Evolutionary conservation across 306 rosid species (phyloP).

Genomic region (Dryas drummondii): DNA sequence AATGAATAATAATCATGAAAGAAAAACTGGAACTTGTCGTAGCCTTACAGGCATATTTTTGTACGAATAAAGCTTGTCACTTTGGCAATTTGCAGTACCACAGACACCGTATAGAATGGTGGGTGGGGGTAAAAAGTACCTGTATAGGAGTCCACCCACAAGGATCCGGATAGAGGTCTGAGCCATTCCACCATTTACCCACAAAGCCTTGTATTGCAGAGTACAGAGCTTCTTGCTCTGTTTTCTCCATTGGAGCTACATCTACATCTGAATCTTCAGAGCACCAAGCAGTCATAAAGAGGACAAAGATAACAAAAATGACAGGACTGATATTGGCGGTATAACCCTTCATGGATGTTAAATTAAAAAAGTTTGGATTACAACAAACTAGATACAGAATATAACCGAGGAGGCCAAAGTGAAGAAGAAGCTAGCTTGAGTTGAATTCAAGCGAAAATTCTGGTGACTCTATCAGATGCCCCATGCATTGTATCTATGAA

Average conservation of each 20-base stretch:
- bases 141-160: conserved; percentile 98
- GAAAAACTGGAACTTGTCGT: neutral
- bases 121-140: conserved; percentile 40
- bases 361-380: conserved; percentile 14
- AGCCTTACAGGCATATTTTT: neutral
- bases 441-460: neutral
- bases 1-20: neutral
- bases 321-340: conserved; percentile 8
- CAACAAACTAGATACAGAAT: neutral
- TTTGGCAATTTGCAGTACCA: neutral
- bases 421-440: conserved; percentile 6
- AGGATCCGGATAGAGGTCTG: conserved; percentile 97
- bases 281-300: conserved; percentile 40
- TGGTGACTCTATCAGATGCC: neutral
- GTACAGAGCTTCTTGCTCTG: conserved; percentile 68
- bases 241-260: conserved; percentile 75
- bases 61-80: neutral
- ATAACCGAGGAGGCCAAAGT: neutral
- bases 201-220: conserved; percentile 89
- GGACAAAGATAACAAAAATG: conserved; percentile 30
- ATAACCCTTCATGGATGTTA: conserved; percentile 37
- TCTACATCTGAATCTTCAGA: conserved; percentile 48
- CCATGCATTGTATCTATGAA: neutral
- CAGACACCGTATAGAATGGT: neutral
- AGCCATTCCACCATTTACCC: conserved; percentile 93